Conservation (phyloP, 192 early-diverging fungal species). For the Coemansia javaensis region DNA sequence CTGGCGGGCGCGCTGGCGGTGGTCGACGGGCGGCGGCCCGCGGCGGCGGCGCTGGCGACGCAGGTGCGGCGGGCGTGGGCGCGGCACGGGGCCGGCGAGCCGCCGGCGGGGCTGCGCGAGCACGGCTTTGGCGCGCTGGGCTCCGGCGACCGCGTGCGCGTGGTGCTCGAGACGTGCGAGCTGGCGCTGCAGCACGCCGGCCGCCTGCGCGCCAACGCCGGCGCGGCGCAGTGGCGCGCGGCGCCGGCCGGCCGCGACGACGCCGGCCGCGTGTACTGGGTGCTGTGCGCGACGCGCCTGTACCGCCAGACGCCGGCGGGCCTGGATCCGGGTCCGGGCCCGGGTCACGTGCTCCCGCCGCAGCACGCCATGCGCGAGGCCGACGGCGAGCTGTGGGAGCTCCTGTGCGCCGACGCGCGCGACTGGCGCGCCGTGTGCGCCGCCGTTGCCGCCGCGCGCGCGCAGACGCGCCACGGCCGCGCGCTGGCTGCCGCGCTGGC, state of each 20-base stretch:
- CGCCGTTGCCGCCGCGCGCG: not conserved
- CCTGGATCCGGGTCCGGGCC: too few relatives aligned
- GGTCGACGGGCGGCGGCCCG: constrained; percentile 12
- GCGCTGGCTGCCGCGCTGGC: constrained; percentile 3
- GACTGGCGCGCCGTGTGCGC: constrained; percentile 19
- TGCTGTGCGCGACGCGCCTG: constrained; percentile 20
- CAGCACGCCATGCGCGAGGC: constrained; percentile 21
- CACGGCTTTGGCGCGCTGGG: constrained; percentile 14
- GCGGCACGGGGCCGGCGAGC: constrained; percentile 3
- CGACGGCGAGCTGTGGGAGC: constrained; percentile 37
- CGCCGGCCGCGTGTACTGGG: constrained; percentile 20
- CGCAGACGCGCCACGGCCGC: constrained; percentile 6
- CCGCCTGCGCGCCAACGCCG: constrained; percentile 4
- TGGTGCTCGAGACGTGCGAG: constrained; percentile 29
- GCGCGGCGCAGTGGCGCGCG: constrained; percentile 5
- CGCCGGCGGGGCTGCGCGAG: not conserved
- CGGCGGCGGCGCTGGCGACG: constrained; percentile 5
- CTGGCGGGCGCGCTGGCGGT: constrained; percentile 14
- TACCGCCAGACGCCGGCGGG: constrained; percentile 19
- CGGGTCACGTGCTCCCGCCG: constrained; percentile 18
- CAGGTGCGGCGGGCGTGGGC: constrained; percentile 21
- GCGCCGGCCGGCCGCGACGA: constrained; percentile 14
- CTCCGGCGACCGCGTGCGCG: constrained; percentile 9
- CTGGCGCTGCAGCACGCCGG: constrained; percentile 17
- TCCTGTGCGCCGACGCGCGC: constrained; percentile 9